Base-by-base conservation (phyloP, 768 basidiomycete genomes). In the Termitomyces sp. region DNA sequence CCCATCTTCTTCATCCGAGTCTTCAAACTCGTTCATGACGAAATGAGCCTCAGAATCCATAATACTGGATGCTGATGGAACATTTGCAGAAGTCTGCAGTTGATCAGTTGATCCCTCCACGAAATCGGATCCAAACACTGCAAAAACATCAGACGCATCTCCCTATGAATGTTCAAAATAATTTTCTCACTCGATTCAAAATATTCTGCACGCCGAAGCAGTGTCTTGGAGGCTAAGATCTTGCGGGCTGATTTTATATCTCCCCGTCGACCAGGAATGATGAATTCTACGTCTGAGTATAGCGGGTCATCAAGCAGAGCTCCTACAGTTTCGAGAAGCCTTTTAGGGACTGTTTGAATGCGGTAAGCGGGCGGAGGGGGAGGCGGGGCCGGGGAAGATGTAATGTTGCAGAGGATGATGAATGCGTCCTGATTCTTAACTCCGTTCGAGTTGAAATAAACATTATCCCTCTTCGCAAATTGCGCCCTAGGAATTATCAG, bases 251-350 rank as follows among this genome's bases (percentile, higher is more conserved):
- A 71, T 29, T 72, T 71, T 38, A 78, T 69, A 37, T 74, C 74
- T 47, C 76, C 74, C 2, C 70, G 68, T 49, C 74, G 71, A 53
- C 71, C 67, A 0, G 89, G 89, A 36, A 94, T 75, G 20, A 93
- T 76, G 65, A 95, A 94, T 70, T 89, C 86, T 17, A 94, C 84
- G 67, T 95, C 92, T 6, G 92, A 92, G 66, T 94, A 94, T 12
- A 82, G 69, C n/a, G 89, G 89, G 67, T 94, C 89, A 66, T 94
- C 87, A 10, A 94, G 76, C 31, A 94, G 74, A 37, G 79, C 74
- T 5, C 92, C 93, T n/a, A 94, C 78, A 14, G 86, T 85, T 65
- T 87, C 83, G 45, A 94, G 69, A 15, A 90, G 80, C 57, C 78
- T 79, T 66, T 81, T 86, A 0, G 92, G 91, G 8, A 93, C 88